These are phyloP conservation scores for Helichrysum umbraculigerum DNA, from an alignment of 129 eudicot species.

Conservation along the genomic window DNA sequence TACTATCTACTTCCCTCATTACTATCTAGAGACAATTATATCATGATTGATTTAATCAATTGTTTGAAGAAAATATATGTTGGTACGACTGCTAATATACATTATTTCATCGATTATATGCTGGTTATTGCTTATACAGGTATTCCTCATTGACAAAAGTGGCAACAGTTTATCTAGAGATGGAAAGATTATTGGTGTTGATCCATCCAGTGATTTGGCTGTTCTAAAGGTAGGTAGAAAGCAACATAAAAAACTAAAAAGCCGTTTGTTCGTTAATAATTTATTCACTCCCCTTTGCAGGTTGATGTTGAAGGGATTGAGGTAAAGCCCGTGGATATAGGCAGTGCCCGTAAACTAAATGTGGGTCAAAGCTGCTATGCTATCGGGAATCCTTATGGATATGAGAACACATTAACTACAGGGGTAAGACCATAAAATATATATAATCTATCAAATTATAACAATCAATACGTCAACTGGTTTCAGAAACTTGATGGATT, in stretches of 20 bases:
- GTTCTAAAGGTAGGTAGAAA: slow-evolving; percentile 68
- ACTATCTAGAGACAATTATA: background rate
- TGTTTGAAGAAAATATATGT: background rate
- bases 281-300: slow-evolving; percentile 32
- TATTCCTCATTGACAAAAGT: slow-evolving; percentile 55
- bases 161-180: slow-evolving; percentile 66
- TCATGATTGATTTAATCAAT: background rate
- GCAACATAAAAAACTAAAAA: background rate
- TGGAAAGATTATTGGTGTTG: slow-evolving; percentile 73
- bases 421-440: slow-evolving; percentile 51
- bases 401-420: slow-evolving; percentile 86
- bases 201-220: slow-evolving; percentile 85
- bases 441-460: background rate
- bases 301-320: slow-evolving; percentile 67
- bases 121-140: slow-evolving; percentile 36
- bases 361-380: slow-evolving; percentile 97
- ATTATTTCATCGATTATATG: background rate
- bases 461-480: background rate
- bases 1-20: too few relatives aligned
- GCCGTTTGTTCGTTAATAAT: background rate
- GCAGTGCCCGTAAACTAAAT: slow-evolving; percentile 53
- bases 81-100: background rate
- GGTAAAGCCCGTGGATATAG: slow-evolving; percentile 67
- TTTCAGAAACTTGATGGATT: background rate
- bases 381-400: slow-evolving; percentile 96